phyloP scores from a whole-genome alignment of 371 early-diverging fungal genomes.

The Syncephalastrum sp. region DNA sequence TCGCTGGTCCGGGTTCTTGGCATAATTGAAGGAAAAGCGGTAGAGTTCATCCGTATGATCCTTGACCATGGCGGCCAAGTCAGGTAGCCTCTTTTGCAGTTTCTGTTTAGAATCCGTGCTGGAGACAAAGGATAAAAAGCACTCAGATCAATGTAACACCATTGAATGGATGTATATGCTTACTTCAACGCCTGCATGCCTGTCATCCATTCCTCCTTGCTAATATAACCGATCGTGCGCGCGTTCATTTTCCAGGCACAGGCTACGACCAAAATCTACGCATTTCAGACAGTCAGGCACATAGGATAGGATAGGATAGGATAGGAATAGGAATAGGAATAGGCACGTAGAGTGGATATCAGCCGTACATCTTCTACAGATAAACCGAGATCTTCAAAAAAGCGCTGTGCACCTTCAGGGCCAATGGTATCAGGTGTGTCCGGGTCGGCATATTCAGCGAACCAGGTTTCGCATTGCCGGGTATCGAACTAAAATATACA shows the following conservation, averaged over 20 bases:
- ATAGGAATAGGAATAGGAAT: too few relatives aligned
- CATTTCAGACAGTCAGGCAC: not conserved
- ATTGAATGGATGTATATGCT: conserved; percentile 1
- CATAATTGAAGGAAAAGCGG: conserved; percentile 67
- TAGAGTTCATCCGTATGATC: conserved; percentile 66
- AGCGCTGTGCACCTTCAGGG: conserved; percentile 39
- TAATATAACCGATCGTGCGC: conserved; percentile 64
- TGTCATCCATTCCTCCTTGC: conserved; percentile 64
- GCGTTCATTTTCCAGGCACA: conserved; percentile 65
- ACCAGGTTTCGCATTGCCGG: conserved; percentile 34
- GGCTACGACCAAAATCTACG: conserved; percentile 54
- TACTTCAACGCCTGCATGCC: conserved; percentile 65
- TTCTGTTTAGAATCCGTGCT: conserved; percentile 59
- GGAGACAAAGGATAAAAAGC: not conserved
- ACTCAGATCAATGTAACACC: not conserved
- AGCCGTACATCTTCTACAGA: conserved; percentile 40
- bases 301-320: too few relatives aligned
- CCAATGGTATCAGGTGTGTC: conserved; percentile 36
- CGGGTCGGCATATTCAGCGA: conserved; percentile 39
- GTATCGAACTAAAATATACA: conserved; percentile 27
- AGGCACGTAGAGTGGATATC: not conserved
- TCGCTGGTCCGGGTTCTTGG: conserved; percentile 67
- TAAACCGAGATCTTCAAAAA: conserved; percentile 43
- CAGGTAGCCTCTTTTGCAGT: conserved; percentile 39
- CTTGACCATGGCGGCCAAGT: conserved; percentile 40